Evolutionary conservation across 257 asterid genomes (phyloP).

Genomic region (Nicotiana tabacum): DNA sequence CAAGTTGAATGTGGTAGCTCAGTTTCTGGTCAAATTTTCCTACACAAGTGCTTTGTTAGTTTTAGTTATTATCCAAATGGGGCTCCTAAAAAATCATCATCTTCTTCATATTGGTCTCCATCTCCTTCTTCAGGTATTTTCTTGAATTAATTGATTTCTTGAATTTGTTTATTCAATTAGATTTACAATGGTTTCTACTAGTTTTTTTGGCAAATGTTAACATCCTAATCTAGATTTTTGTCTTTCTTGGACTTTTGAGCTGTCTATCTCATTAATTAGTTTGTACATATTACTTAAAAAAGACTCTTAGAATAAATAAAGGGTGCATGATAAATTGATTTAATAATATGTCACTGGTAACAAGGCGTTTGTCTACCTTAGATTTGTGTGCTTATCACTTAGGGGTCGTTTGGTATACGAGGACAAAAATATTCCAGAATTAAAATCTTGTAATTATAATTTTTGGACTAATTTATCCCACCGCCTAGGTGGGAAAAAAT

Average conservation of each 20-base stretch:
- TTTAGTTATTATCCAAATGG: constrained; percentile 64
- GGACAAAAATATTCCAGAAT: too few species aligned
- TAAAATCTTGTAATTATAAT: too few species aligned
- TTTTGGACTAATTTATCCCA: too few species aligned
- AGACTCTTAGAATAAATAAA: constrained; percentile 11
- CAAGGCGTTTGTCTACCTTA: constrained; percentile 55
- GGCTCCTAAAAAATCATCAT: constrained; percentile 55
- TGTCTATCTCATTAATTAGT: constrained; percentile 20
- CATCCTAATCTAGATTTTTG: constrained; percentile 1
- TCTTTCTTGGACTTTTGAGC: constrained; percentile 21
- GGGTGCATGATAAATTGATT: constrained; percentile 19
- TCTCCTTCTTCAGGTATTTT: constrained; percentile 57
- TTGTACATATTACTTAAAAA: neutral
- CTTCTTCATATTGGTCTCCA: constrained; percentile 48
- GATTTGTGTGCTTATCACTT: constrained; percentile 39
- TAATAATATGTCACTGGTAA: constrained; percentile 25
- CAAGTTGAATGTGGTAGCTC: constrained; percentile 99
- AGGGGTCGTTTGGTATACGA: too few species aligned
- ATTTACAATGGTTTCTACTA: neutral
- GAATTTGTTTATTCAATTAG: neutral
- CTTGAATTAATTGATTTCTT: neutral
- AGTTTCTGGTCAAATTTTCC: constrained; percentile 73
- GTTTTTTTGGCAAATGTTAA: neutral
- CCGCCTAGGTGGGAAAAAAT: too few species aligned
- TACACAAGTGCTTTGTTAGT: constrained; percentile 76